Evolutionary conservation across 2,329 filamentous ascomycete species (phyloP).

Genomic region (Ceratocystis cacaofunesta): DNA sequence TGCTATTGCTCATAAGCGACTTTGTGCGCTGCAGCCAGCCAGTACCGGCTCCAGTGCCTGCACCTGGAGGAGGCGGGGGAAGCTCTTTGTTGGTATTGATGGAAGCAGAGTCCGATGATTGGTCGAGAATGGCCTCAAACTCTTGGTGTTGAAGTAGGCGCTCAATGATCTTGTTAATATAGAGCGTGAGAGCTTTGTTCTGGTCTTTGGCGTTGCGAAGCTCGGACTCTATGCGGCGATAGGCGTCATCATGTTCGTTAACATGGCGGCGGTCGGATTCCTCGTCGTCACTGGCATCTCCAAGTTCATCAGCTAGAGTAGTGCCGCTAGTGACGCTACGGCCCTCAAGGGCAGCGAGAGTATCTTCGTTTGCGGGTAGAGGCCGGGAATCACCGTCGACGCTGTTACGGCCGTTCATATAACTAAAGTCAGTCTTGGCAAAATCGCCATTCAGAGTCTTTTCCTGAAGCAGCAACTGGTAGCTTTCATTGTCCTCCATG

Average conservation of each 20-base stretch:
- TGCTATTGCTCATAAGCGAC: slow-evolving; percentile 23
- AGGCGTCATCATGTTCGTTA: slow-evolving; percentile 43
- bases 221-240: slow-evolving; percentile 61
- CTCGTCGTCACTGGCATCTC: slow-evolving; percentile 48
- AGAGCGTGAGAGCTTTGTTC: slow-evolving; percentile 92
- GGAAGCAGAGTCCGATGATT: slow-evolving; percentile 41
- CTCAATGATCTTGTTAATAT: slow-evolving; percentile 99
- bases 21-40: slow-evolving; percentile 48
- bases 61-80: slow-evolving; percentile 45
- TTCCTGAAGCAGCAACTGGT: slow-evolving; percentile 85
- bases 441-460: slow-evolving; percentile 94
- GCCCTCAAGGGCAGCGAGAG: slow-evolving; percentile 49
- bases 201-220: slow-evolving; percentile 71
- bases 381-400: slow-evolving; percentile 24
- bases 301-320: slow-evolving; percentile 69
- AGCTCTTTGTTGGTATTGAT: slow-evolving; percentile 67
- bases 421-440: slow-evolving; percentile 65
- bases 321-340: slow-evolving; percentile 23
- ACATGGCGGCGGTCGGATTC: slow-evolving; percentile 41
- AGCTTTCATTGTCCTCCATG: slow-evolving; percentile 98
- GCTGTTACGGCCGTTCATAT: slow-evolving; percentile 24
- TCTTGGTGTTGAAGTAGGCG: slow-evolving; percentile 86
- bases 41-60: slow-evolving; percentile 25
- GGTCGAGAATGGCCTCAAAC: slow-evolving; percentile 84
- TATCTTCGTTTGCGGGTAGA: slow-evolving; percentile 39